Conservation (phyloP, 495 filamentous ascomycete genomes). For the Xylaria castorea region DNA sequence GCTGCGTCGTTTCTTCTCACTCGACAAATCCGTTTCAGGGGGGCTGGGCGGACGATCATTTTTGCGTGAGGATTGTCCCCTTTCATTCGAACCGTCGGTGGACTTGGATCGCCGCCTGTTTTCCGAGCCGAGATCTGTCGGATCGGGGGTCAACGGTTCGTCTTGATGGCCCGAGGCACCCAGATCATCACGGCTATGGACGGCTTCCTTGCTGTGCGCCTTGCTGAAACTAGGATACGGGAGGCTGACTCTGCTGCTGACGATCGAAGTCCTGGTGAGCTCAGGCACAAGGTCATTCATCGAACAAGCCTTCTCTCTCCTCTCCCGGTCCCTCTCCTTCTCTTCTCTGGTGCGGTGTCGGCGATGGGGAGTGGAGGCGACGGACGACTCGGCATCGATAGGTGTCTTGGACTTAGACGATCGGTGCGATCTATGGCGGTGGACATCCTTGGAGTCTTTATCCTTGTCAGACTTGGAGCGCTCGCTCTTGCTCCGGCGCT, state of each 20-base stretch:
- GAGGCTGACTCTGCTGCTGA: conserved; percentile 61
- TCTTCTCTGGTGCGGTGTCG: conserved; percentile 49
- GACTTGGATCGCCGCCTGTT: conserved; percentile 53
- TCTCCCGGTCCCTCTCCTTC: conserved; percentile 47
- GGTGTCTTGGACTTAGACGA: conserved; percentile 46
- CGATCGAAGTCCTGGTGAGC: conserved; percentile 47
- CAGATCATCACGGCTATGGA: conserved; percentile 67
- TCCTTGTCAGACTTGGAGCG: conserved; percentile 40
- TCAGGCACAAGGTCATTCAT: conserved; percentile 60
- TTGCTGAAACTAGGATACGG: conserved; percentile 90
- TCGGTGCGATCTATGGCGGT: conserved; percentile 42
- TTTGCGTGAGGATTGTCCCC: conserved; percentile 42
- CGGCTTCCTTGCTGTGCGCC: conserved; percentile 83
- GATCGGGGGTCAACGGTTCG: conserved; percentile 75
- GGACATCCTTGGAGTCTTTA: conserved; percentile 36
- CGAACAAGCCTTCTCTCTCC: conserved; percentile 40
- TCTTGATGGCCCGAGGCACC: conserved; percentile 44
- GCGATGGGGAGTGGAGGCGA: conserved; percentile 41
- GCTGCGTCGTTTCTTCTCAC: conserved; percentile 47
- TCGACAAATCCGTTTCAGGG: conserved; percentile 62
- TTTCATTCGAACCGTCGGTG: conserved; percentile 38
- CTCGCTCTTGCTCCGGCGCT: conserved; percentile 48
- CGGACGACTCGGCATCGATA: conserved; percentile 44
- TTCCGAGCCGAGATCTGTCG: conserved; percentile 73
- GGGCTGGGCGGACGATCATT: conserved; percentile 60